Percentiles rank a stretch among this genome's conserved stretches.
Conservation (phyloP, 1,139 yeast species). For the Pichia cactophila region DNA sequence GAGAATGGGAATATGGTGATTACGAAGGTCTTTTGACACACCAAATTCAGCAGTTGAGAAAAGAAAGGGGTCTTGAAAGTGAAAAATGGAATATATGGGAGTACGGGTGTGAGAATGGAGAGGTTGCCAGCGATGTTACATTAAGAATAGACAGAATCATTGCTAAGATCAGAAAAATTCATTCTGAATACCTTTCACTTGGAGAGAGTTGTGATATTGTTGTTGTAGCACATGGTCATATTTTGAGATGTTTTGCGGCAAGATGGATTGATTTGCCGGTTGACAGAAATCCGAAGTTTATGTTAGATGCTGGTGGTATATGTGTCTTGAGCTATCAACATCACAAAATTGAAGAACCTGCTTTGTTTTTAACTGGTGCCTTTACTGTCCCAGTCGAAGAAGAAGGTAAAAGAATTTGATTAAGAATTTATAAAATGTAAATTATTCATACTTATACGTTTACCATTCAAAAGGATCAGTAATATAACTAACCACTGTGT, state of each 20-base stretch:
- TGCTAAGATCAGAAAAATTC: slow-evolving; percentile 52
- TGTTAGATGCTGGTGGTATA: slow-evolving; percentile 92
- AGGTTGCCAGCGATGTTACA: slow-evolving; percentile 55
- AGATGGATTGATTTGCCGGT: slow-evolving; percentile 69
- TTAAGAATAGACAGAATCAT: slow-evolving; percentile 66
- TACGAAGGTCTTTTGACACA: slow-evolving; percentile 76
- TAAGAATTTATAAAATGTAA: slow-evolving; percentile 5
- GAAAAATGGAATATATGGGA: slow-evolving; percentile 78
- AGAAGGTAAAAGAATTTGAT: slow-evolving; percentile 23
- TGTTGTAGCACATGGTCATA: slow-evolving; percentile 90
- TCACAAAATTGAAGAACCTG: slow-evolving; percentile 77
- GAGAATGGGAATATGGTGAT: slow-evolving; percentile 96
- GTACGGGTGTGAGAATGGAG: slow-evolving; percentile 93
- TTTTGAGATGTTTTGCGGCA: slow-evolving; percentile 79
- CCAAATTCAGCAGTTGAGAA: slow-evolving; percentile 57
- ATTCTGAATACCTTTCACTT: slow-evolving; percentile 48
- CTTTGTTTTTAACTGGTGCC: slow-evolving; percentile 73
- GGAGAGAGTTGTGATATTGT: slow-evolving; percentile 61
- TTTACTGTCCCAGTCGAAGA: slow-evolving; percentile 63
- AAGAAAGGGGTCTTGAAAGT: slow-evolving; percentile 52
- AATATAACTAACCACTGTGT: background rate
- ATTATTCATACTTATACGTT: background rate
- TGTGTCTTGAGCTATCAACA: slow-evolving; percentile 91
- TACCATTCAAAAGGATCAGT: background rate
- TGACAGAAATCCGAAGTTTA: slow-evolving; percentile 62